Base-by-base conservation (phyloP, 192 early-diverging fungal species). In the Coemansia sp. region DNA sequence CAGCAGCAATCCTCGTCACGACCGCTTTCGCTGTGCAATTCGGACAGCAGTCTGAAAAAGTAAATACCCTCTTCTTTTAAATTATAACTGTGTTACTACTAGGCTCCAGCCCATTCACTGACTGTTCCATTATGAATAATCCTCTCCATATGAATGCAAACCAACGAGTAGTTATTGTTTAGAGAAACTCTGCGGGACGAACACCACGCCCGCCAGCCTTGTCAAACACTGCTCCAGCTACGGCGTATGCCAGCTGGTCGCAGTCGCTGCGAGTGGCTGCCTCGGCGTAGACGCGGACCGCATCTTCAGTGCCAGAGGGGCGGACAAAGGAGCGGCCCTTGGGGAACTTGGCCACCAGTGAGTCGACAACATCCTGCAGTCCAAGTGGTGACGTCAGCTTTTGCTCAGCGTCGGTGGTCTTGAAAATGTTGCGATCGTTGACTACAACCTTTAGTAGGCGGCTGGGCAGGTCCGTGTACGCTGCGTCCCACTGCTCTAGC, bases 271-370 rank as follows among this genome's bases (percentile, higher is more conserved):
- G 88, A 1, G 96, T 96, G 39, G 92, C 93, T 20, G 98, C 98
- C 82, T 99, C 98, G 37, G 98, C 96, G 72, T 99, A 99, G 13
- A 99, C 95, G 55, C 98, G 92, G 18, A 99, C 98, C 11, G 95
- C 93, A 72, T 99, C 98, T 76, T 99, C 98, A 27, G 98, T 99
- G 35, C 98, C 98, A 12, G 95, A 97, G 18, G 98, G 95, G 74
- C 96, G 87, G 30, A 98, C 97, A 88, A 99, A 99, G 3, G 94
- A 94, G 50, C 98, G 87, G 40, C 97, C 97, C 40, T 88, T 83
- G 49, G 82, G 84, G 78, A 89, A 94, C 83, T 96, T 94, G 40
- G 85, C 85, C 1, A 97, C 94, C 65, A 93, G 82, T 27, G 84
- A 74, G 74, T 96, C 89, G 66, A 99, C 95, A 6, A 88, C 84